Percentiles rank a stretch among this genome's conserved stretches.
phyloP scores from a whole-genome alignment of 2,329 filamentous ascomycete species.

The Ophiostoma sp. region DNA sequence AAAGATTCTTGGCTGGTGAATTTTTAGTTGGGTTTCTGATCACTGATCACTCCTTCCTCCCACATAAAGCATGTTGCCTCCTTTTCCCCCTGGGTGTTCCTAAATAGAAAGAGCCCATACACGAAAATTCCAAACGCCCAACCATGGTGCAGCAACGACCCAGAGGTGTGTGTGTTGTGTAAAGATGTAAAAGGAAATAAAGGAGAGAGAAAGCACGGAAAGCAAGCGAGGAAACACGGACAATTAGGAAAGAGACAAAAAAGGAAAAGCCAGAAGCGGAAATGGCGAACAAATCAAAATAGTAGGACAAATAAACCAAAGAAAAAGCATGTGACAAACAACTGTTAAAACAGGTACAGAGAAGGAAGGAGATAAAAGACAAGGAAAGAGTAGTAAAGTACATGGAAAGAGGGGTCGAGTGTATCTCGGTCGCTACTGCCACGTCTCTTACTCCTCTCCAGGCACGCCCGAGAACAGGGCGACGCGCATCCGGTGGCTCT shows the following conservation, averaged over 20 bases:
- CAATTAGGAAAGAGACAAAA: conserved; percentile 3
- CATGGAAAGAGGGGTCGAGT: conserved; percentile 4
- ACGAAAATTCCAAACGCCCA: conserved; percentile 28
- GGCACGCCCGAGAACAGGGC: conserved; percentile 70
- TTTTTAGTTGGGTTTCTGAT: background rate
- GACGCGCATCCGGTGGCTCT: conserved; percentile 78
- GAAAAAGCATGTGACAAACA: conserved; percentile 3
- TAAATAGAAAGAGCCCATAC: background rate
- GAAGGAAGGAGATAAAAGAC: conserved; percentile 7
- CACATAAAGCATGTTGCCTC: background rate
- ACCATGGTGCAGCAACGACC: conserved; percentile 26
- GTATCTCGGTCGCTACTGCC: background rate
- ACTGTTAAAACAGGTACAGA: conserved; percentile 14
- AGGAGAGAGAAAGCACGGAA: background rate
- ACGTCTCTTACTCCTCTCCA: conserved; percentile 50
- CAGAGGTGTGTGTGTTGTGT: background rate
- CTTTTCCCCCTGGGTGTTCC: background rate
- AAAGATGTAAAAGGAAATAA: background rate
- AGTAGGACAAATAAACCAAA: conserved; percentile 11
- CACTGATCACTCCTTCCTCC: conserved; percentile 13
- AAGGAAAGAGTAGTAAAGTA: background rate
- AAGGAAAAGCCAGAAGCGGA: conserved; percentile 8
- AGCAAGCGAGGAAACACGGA: background rate
- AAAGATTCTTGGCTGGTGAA: background rate
- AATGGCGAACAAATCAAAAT: conserved; percentile 16